Conservation (phyloP, 2,329 filamentous ascomycete genomes). For the Capronia americana region DNA sequence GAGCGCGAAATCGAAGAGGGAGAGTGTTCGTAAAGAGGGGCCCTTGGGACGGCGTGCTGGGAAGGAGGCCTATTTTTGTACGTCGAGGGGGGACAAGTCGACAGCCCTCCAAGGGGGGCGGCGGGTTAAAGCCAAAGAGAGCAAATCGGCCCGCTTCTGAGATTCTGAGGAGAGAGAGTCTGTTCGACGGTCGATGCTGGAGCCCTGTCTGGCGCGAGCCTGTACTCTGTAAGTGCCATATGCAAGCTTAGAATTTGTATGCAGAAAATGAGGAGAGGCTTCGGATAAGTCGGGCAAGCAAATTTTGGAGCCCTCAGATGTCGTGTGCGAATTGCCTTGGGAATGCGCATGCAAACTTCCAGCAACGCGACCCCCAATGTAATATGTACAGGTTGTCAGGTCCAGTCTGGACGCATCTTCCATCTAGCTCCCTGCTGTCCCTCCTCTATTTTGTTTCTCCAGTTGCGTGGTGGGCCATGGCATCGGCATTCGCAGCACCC, state of each 20-base stretch:
- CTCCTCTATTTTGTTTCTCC: slow-evolving; percentile 51
- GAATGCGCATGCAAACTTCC: background rate
- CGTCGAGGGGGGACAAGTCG: too few species aligned
- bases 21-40: too few species aligned
- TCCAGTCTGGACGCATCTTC: slow-evolving; percentile 30
- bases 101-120: too few species aligned
- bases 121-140: too few species aligned
- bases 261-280: background rate
- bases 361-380: slow-evolving; percentile 6
- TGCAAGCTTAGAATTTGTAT: background rate
- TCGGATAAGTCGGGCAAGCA: slow-evolving; percentile 2
- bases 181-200: too few species aligned
- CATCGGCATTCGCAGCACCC: slow-evolving; percentile 60
- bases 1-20: too few species aligned
- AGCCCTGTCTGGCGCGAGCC: too few species aligned
- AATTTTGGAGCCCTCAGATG: slow-evolving; percentile 8
- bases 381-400: slow-evolving; percentile 22
- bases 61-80: too few species aligned
- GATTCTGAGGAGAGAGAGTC: too few species aligned
- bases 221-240: background rate
- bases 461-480: slow-evolving; percentile 53
- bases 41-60: too few species aligned
- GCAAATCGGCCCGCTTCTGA: too few species aligned
- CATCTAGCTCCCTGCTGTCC: slow-evolving; percentile 24
- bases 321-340: slow-evolving; percentile 4